A percentile compares a stretch with the other conserved stretches of the same genome.
phyloP scores from a whole-genome alignment of 1,139 yeast species.

The Barnettozyma hawaiiensis region DNA sequence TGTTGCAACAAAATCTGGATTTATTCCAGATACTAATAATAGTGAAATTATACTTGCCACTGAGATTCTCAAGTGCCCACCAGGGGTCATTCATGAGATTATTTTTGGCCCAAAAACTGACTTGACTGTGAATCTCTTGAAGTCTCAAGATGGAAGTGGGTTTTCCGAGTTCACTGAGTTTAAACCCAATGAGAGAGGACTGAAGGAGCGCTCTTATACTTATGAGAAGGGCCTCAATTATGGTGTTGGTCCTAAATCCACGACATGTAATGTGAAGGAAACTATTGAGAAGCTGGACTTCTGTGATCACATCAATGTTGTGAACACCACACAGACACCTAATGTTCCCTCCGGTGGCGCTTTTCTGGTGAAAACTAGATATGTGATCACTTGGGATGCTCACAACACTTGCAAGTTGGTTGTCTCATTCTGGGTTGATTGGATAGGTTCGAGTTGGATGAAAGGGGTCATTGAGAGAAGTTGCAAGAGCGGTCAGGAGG shows the following conservation, averaged over 20 bases:
- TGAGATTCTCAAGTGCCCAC: slow-evolving; percentile 62
- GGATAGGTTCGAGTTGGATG: slow-evolving; percentile 93
- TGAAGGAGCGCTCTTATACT: slow-evolving; percentile 51
- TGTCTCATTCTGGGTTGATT: slow-evolving; percentile 66
- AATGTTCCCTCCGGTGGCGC: slow-evolving; percentile 92
- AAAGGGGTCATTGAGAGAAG: slow-evolving; percentile 90
- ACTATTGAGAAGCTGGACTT: slow-evolving; percentile 57
- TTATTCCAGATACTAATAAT: slow-evolving; percentile 51
- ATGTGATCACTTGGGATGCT: slow-evolving; percentile 70
- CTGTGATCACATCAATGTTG: slow-evolving; percentile 48
- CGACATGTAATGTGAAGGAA: slow-evolving; percentile 75
- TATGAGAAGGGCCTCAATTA: slow-evolving; percentile 78
- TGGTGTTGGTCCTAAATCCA: slow-evolving; percentile 92
- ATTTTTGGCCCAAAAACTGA: slow-evolving; percentile 64
- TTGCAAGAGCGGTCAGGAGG: slow-evolving; percentile 79
- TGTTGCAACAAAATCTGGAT: slow-evolving; percentile 39
- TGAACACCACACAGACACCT: slow-evolving; percentile 74
- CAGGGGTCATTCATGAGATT: slow-evolving; percentile 66
- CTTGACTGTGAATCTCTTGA: slow-evolving; percentile 47
- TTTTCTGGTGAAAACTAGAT: slow-evolving; percentile 68
- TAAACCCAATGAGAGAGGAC: slow-evolving; percentile 35
- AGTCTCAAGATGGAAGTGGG: slow-evolving; percentile 65
- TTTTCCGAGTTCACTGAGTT: slow-evolving; percentile 47
- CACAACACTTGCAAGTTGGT: slow-evolving; percentile 56
- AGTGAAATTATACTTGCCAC: slow-evolving; percentile 52